Evolutionary conservation across 768 basidiomycete species (phyloP).

Genomic region (Sistotremastrum niveocremeum): DNA sequence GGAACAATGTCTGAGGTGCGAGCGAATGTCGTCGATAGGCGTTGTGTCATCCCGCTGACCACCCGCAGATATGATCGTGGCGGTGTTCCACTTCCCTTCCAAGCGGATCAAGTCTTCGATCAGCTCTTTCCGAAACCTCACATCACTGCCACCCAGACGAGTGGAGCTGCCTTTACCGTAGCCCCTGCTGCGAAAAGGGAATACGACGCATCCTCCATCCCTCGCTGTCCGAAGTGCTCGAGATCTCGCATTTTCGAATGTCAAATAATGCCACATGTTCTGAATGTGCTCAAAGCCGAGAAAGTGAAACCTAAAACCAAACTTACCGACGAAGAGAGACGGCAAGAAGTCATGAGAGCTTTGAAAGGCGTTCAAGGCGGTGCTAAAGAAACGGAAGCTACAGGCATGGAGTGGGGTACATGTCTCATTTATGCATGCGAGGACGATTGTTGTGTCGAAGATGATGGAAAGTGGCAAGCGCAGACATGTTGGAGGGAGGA

Average conservation of each 20-base stretch:
- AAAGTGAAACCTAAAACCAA: conserved; percentile 15
- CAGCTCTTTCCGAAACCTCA: conserved; percentile 59
- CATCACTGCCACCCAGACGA: conserved; percentile 37
- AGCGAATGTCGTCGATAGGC: conserved; percentile 5
- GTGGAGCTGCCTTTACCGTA: conserved; percentile 32
- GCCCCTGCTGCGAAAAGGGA: conserved; percentile 29
- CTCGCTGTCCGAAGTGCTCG: conserved; percentile 54
- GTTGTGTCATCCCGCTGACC: not conserved
- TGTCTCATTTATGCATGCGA: conserved; percentile 81
- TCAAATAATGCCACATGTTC: conserved; percentile 90
- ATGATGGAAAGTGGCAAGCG: conserved; percentile 24
- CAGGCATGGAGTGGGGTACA: conserved; percentile 92
- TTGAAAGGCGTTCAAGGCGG: conserved; percentile 27
- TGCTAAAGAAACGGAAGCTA: conserved; percentile 26
- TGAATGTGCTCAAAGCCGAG: conserved; percentile 48
- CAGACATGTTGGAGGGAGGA: conserved; percentile 58
- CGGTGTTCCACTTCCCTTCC: conserved; percentile 74
- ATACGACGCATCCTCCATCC: conserved; percentile 43
- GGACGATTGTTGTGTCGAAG: conserved; percentile 53
- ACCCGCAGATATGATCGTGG: conserved; percentile 68
- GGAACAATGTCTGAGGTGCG: conserved; percentile 79
- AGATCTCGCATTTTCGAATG: conserved; percentile 72
- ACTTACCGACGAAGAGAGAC: conserved; percentile 55
- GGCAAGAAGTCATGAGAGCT: conserved; percentile 41
- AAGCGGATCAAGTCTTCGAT: conserved; percentile 61